Percentiles rank a stretch among this genome's conserved stretches.
Conservation (phyloP, 768 basidiomycete species). For the Agrocybe pediades region DNA sequence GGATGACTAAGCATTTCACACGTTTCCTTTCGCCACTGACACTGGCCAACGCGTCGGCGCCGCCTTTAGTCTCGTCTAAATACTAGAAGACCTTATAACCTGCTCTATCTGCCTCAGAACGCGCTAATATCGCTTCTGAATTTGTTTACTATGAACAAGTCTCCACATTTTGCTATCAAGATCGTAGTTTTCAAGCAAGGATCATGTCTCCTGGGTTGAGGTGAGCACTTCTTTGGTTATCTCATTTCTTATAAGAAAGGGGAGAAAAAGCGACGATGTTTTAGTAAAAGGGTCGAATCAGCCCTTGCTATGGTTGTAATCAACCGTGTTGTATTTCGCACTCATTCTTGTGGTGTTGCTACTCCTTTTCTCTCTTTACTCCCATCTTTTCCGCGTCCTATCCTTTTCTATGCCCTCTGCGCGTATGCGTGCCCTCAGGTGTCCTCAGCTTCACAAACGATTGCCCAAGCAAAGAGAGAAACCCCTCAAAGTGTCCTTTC, state of each 20-base stretch:
- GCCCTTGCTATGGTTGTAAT: constrained; percentile 2
- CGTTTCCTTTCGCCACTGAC: constrained; percentile 13
- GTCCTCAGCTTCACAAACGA: neutral
- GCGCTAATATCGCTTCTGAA: too few species aligned
- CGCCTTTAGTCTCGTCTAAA: neutral
- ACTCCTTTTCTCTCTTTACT: neutral
- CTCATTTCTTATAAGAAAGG: neutral
- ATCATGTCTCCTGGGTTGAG: too few species aligned
- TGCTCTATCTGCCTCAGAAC: too few species aligned
- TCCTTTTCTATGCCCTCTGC: too few species aligned
- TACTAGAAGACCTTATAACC: too few species aligned
- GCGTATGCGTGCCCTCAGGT: neutral
- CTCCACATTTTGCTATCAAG: too few species aligned
- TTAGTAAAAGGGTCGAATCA: constrained; percentile 23
- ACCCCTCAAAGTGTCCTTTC: constrained; percentile 20
- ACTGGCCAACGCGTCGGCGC: neutral
- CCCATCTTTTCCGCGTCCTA: neutral
- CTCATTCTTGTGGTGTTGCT: neutral
- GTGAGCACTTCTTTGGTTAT: neutral
- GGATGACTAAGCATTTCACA: constrained; percentile 35
- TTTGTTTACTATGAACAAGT: too few species aligned
- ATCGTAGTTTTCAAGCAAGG: too few species aligned
- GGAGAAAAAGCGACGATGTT: constrained; percentile 16
- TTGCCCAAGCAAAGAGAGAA: constrained; percentile 3
- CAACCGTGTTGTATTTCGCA: neutral